Base-by-base conservation (phyloP, 768 basidiomycete genomes). In the Rhodotorula toruloides region DNA sequence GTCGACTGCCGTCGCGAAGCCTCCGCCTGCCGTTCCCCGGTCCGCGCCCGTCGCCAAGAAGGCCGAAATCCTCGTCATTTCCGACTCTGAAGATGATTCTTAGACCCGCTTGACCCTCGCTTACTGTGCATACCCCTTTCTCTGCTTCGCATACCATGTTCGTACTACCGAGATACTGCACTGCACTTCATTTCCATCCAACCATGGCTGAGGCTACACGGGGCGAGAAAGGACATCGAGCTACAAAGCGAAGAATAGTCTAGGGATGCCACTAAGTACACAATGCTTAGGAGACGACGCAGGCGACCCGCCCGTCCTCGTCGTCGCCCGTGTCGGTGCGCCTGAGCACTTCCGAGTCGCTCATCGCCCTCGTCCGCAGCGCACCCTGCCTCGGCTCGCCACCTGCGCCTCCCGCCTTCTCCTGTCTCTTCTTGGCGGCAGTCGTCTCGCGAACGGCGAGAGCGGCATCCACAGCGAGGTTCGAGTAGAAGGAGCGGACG, bases 391-490 rank as follows among this genome's bases (percentile, higher is more conserved):
- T 31, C 25, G n/a, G 31, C n/a, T 36, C 43, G 10, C 27, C 29
- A 4, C 34, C 36, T 8, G n/a, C 31, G 10, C 16, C 37, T n/a
- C 40, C 54, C 50, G 27, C 12, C 52, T 54, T 27, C 16, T 25
- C 4, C 10, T 7, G n/a, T n/a, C n/a, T 36, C 39, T 32, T 40
- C 22, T 44, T 22, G 11, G n/a, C 40, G 22, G 37, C 36, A 6
- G 27, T 31, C 22, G 39, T 32, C 22, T n/a, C 59, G n/a, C 48
- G 32, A 2, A 42, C n/a, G 32, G 59, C 63, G 13, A n/a, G 19
- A 34, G 90, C 89, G 0, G 85, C 84, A 75, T 91, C 90, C 43
- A 91, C 89, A 16, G 83, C 87, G 80, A 90, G 87, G 87, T 88
- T 90, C 54, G 86, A 85, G 77, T 88, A 87, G 76, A 90, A 92